Evolutionary conservation across 2,329 filamentous ascomycete genomes (phyloP).

Genomic region (Fusarium staphyleae): DNA sequence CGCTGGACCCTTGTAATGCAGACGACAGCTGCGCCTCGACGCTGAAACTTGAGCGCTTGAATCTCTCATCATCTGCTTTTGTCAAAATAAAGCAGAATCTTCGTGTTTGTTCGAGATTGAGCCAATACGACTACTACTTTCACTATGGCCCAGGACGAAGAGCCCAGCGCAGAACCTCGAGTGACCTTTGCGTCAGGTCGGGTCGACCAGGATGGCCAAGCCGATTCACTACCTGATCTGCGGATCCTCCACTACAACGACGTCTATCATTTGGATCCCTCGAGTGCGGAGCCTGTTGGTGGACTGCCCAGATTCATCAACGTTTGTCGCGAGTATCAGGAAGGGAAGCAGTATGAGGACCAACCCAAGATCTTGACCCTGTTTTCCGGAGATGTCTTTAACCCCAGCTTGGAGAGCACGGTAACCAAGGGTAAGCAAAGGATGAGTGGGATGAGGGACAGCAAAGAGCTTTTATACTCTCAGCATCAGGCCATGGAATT

Average conservation of each 20-base stretch:
- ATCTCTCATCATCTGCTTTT: constrained; percentile 28
- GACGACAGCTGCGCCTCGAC: constrained; percentile 30
- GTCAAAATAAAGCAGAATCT: not conserved
- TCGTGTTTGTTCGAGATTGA: not conserved
- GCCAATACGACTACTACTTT: not conserved
- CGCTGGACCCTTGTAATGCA: constrained; percentile 13
- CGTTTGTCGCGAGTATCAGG: constrained; percentile 76
- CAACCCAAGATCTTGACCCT: constrained; percentile 76
- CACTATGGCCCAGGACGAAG: constrained; percentile 32
- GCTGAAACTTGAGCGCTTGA: constrained; percentile 11
- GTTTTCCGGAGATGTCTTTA: constrained; percentile 93
- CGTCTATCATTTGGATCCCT: constrained; percentile 84
- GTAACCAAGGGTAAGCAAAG: constrained; percentile 76
- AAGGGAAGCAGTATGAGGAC: constrained; percentile 63
- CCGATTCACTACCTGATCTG: constrained; percentile 64
- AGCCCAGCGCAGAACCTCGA: constrained; percentile 41
- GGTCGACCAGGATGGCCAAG: constrained; percentile 23
- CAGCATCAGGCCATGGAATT: not conserved
- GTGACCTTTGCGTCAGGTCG: constrained; percentile 39
- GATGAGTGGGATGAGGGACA: not conserved
- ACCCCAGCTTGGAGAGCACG: constrained; percentile 86
- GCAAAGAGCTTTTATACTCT: not conserved
- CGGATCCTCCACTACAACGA: constrained; percentile 93
- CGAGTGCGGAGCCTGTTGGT: constrained; percentile 81
- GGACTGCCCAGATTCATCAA: constrained; percentile 83